These are phyloP conservation scores for Trematosphaeria pertusa DNA, from an alignment of 2,329 filamentous ascomycete genomes.

Conservation along the genomic window DNA sequence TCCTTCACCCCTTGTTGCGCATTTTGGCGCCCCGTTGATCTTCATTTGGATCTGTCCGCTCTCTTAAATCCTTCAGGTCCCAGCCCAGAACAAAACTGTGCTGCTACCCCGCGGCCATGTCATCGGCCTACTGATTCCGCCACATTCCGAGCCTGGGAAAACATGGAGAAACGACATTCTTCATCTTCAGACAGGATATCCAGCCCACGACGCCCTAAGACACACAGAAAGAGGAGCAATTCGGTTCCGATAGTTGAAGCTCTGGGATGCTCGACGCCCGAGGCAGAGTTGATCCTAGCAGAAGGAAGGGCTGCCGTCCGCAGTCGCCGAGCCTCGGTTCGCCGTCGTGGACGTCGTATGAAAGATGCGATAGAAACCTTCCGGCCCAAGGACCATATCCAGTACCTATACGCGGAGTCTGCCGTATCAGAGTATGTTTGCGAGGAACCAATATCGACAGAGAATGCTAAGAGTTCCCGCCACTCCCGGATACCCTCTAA, in stretches of 20 bases:
- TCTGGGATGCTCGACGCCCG: slow-evolving; percentile 44
- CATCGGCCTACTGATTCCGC: slow-evolving; percentile 20
- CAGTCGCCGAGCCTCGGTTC: slow-evolving; percentile 32
- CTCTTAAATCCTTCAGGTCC: slow-evolving; percentile 10
- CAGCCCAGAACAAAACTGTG: slow-evolving; percentile 16
- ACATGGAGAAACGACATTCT: slow-evolving; percentile 39
- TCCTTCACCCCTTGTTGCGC: slow-evolving; percentile 14
- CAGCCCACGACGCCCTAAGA: slow-evolving; percentile 30
- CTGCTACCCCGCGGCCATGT: slow-evolving; percentile 32
- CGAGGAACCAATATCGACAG: slow-evolving; percentile 18
- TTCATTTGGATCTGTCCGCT: slow-evolving; percentile 25
- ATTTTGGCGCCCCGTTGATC: slow-evolving; percentile 15
- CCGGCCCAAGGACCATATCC: slow-evolving; percentile 39
- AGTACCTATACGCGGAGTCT: slow-evolving; percentile 28
- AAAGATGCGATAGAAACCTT: slow-evolving; percentile 29
- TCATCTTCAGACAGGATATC: slow-evolving; percentile 21
- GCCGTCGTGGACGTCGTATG: slow-evolving; percentile 28
- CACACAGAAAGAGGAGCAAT: slow-evolving; percentile 43
- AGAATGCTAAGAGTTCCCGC: slow-evolving; percentile 8
- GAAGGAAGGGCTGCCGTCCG: slow-evolving; percentile 44
- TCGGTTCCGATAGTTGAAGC: slow-evolving; percentile 44
- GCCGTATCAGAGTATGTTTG: slow-evolving; percentile 15
- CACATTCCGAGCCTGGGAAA: slow-evolving; percentile 20
- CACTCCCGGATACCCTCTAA: slow-evolving; percentile 40
- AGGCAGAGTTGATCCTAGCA: slow-evolving; percentile 43